Evolutionary conservation across 2,329 filamentous ascomycete species (phyloP), one percentile per base, ranked within the genome.

Genomic region (Chaetoscypha palmicola): DNA sequence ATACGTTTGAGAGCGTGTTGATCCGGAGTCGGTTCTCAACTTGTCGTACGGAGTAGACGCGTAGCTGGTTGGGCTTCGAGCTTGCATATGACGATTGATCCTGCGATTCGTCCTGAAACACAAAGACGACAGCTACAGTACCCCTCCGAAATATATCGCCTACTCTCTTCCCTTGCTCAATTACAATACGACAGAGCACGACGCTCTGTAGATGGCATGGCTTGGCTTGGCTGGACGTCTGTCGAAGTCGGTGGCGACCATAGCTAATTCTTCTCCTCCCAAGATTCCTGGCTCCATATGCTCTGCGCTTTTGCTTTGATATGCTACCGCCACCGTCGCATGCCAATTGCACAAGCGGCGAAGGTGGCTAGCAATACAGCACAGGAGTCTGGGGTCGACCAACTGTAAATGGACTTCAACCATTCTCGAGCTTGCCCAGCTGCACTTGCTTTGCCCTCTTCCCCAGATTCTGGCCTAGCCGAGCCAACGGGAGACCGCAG

Each of bases 401-500:
- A 33, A 11, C 31, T 33, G 31, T 14, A n/a, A 17, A 11, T 33
- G 8, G 31, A 7, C 24, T 12, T 12, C 24, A 28, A 28, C 24
- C 24, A 28, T 7, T 12, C 24, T 28, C 24, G 24, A 28, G 7
- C 24, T 12, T 28, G 7, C 12, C 24, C 24, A 28, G 7, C 24
- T 28, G 7, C 24, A 7, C 24, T 28, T 28, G 24, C 12, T 12
- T 12, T 28, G 7, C 24, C 24, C 24, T 12, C 30, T 41, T 41
- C 38, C 38, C 38, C 38, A 41, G 38, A 41, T 41, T 41, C 30
- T 41, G 28, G 14, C 21, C 28, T 23, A 41, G n/a, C 28, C 38
- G 28, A 41, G 28, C 30, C 30, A 12, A 22, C 30, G 20, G 23
- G 20, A 16, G 9, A 8, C 14, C 11, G 5, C 19, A 19, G 22